Evolutionary conservation across 2,329 filamentous ascomycete species (phyloP).

Genomic region (Chrysoporthe deuterocubensis): DNA sequence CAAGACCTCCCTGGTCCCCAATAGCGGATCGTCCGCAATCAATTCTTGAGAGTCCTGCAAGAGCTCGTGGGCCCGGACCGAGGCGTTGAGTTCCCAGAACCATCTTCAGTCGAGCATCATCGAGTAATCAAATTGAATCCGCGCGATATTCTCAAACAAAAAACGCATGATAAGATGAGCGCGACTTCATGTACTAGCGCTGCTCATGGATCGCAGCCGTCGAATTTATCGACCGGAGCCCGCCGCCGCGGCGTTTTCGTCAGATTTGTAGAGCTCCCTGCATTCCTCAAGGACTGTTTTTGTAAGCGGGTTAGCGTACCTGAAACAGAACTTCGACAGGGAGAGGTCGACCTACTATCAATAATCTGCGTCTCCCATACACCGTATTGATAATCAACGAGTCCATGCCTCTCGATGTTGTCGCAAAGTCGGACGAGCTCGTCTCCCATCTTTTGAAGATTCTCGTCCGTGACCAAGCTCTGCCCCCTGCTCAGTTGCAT

Average conservation of each 20-base stretch:
- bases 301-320: conserved; percentile 14
- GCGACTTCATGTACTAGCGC: conserved; percentile 24
- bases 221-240: conserved; percentile 12
- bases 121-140: conserved; percentile 12
- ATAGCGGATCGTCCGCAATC: conserved; percentile 15
- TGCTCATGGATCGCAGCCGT: conserved; percentile 8
- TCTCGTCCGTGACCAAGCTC: conserved; percentile 68
- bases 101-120: conserved; percentile 13
- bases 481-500: conserved; percentile 61
- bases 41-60: conserved; percentile 14
- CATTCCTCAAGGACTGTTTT: conserved; percentile 43
- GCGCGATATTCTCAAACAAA: conserved; percentile 12
- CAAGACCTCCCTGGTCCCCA: conserved; percentile 16
- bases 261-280: conserved; percentile 23
- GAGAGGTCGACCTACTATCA: conserved; percentile 62
- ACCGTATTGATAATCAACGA: conserved; percentile 97
- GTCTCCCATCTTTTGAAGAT: conserved; percentile 77
- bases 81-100: conserved; percentile 9
- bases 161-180: conserved; percentile 7
- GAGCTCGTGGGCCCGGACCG: conserved; percentile 2
- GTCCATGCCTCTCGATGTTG: conserved; percentile 83
- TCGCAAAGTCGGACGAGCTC: conserved; percentile 85
- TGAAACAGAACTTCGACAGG: background rate
- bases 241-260: conserved; percentile 14
- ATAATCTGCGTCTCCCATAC: conserved; percentile 95